Conservation (phyloP, 768 basidiomycete species). For the Mycena vulgaris region DNA sequence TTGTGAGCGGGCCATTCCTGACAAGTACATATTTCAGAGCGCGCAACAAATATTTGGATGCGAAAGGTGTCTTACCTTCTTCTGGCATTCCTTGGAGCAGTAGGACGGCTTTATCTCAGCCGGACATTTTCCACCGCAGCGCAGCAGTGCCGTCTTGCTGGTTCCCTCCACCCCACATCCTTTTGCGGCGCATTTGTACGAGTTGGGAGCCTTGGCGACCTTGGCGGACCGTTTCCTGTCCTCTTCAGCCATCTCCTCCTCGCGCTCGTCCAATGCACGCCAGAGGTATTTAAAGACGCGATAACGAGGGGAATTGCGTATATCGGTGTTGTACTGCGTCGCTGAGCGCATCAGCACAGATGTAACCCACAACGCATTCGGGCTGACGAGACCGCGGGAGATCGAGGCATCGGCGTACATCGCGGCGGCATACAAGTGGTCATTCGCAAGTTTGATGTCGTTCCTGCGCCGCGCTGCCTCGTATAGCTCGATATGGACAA, state of each 20-base stretch:
- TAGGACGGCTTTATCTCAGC: constrained; percentile 17
- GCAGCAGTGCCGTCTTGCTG: constrained; percentile 20
- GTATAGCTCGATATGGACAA: constrained; percentile 19
- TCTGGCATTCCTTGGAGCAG: constrained; percentile 28
- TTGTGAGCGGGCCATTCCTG: constrained; percentile 25
- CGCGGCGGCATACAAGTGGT: constrained; percentile 24
- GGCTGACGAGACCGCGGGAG: constrained; percentile 22
- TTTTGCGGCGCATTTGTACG: constrained; percentile 20
- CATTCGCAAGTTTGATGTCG: constrained; percentile 17
- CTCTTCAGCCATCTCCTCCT: constrained; percentile 22
- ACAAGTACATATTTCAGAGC: constrained; percentile 10
- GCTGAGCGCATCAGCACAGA: constrained; percentile 16
- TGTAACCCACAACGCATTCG: constrained; percentile 10
- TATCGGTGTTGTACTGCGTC: constrained; percentile 15
- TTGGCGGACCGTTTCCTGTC: constrained; percentile 23
- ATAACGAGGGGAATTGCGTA: constrained; percentile 26
- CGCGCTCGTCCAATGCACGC: constrained; percentile 16
- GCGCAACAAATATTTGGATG: constrained; percentile 12
- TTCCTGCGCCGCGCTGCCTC: constrained; percentile 5
- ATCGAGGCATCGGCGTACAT: constrained; percentile 18
- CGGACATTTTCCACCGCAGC: constrained; percentile 20
- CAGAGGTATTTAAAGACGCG: constrained; percentile 19
- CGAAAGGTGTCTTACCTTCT: constrained; percentile 14
- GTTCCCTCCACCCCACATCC: constrained; percentile 22
- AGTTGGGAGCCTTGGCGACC: constrained; percentile 21